Evolutionary conservation across 805 yeast genomes (phyloP).

Genomic region (Yarrowia bubula): DNA sequence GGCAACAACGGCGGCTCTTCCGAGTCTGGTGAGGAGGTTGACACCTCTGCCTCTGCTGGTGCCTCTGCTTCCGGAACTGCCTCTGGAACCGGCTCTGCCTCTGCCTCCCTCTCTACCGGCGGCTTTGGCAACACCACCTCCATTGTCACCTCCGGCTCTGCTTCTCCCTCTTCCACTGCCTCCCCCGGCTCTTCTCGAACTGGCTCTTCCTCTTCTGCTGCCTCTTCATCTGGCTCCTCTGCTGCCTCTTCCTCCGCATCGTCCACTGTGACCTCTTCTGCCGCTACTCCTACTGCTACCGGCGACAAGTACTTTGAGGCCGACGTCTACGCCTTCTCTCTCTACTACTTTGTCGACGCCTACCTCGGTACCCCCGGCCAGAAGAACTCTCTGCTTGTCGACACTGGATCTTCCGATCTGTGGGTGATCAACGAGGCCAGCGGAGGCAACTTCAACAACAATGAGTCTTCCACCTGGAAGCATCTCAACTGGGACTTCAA

Average conservation of each 20-base stretch:
- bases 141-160: background rate
- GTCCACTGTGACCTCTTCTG: conserved; percentile 10
- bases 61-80: background rate
- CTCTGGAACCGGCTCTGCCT: background rate
- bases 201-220: background rate
- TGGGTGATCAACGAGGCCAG: conserved; percentile 47
- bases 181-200: conserved; percentile 15
- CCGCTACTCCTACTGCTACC: conserved; percentile 12
- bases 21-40: background rate
- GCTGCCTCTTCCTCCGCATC: background rate
- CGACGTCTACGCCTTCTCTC: conserved; percentile 26
- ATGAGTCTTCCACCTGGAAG: conserved; percentile 32
- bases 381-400: conserved; percentile 53
- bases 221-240: background rate
- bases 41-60: background rate
- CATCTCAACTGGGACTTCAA: conserved; percentile 30
- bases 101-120: conserved; percentile 1
- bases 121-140: background rate
- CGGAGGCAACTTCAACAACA: conserved; percentile 23
- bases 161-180: background rate
- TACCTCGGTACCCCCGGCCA: conserved; percentile 60
- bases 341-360: conserved; percentile 31
- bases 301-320: conserved; percentile 24
- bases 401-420: conserved; percentile 70
- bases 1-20: background rate